Conservation (phyloP, 2,329 filamentous ascomycete species). For the Sporothrix brunneoviolacea region DNA sequence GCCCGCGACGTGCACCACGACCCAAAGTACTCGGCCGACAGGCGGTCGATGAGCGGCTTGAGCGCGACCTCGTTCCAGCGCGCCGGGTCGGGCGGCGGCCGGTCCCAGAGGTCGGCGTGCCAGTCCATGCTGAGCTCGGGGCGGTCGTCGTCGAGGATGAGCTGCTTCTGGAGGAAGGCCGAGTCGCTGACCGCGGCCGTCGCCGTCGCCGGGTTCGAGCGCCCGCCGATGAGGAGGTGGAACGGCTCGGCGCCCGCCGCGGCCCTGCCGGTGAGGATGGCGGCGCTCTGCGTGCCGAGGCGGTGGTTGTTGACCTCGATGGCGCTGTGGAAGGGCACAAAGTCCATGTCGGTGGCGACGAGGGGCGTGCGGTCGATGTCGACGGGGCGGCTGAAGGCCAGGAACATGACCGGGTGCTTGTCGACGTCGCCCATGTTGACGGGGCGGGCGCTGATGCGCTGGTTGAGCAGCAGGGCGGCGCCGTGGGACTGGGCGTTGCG, state of each 20-base stretch:
- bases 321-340: slow-evolving; percentile 11
- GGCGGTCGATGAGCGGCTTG: background rate
- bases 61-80: background rate
- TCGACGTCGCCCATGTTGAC: background rate
- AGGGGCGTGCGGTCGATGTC: background rate
- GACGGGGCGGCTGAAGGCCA: slow-evolving; percentile 12
- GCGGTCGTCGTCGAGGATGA: background rate
- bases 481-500: slow-evolving; percentile 5
- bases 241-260: background rate
- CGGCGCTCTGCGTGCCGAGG: background rate
- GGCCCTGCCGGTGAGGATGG: slow-evolving; percentile 3
- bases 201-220: background rate
- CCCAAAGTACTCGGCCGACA: background rate
- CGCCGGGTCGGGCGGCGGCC: background rate
- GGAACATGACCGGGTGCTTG: slow-evolving; percentile 1
- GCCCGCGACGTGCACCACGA: slow-evolving; percentile 1
- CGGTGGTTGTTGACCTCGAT: slow-evolving; percentile 5
- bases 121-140: slow-evolving; percentile 7
- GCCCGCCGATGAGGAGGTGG: slow-evolving; percentile 6
- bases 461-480: background rate
- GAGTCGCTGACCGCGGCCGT: background rate
- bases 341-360: slow-evolving; percentile 8
- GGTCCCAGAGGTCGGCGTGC: slow-evolving; percentile 6
- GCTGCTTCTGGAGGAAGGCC: no score
- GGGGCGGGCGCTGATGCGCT: background rate